These are phyloP conservation scores for Diplocarpon mali DNA, from an alignment of 2,329 filamentous ascomycete species.

Conservation along the genomic window DNA sequence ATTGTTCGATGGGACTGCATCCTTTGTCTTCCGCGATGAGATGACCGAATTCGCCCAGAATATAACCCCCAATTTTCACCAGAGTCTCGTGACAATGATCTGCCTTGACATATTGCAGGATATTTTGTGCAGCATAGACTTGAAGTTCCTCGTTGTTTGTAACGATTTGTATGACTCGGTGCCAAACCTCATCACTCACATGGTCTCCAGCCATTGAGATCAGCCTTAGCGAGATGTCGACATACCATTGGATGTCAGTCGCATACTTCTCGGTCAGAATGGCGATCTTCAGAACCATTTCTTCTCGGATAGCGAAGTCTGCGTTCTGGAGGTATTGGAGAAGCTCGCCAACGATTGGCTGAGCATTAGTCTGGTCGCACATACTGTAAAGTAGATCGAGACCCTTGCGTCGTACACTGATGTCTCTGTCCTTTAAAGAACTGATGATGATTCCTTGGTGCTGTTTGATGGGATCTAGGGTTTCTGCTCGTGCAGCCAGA, in stretches of 20 bases:
- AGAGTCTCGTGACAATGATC: slow-evolving; percentile 94
- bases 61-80: slow-evolving; percentile 94
- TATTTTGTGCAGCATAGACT: slow-evolving; percentile 89
- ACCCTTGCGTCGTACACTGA: slow-evolving; percentile 91
- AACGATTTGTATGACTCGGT: slow-evolving; percentile 95
- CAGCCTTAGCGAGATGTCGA: slow-evolving; percentile 88
- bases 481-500: slow-evolving; percentile 85
- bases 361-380: slow-evolving; percentile 93
- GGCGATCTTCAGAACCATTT: slow-evolving; percentile 98
- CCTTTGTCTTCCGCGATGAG: slow-evolving; percentile 84
- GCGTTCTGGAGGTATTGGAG: slow-evolving; percentile 91
- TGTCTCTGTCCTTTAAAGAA: slow-evolving; percentile 88
- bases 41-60: slow-evolving; percentile 94
- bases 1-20: slow-evolving; percentile 95
- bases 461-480: slow-evolving; percentile 92
- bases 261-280: slow-evolving; percentile 98
- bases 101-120: slow-evolving; percentile 81
- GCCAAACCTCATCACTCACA: slow-evolving; percentile 98
- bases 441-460: slow-evolving; percentile 94
- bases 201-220: slow-evolving; percentile 97
- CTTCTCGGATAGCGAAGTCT: slow-evolving; percentile 94
- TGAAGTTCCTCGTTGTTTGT: slow-evolving; percentile 99
- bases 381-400: slow-evolving; percentile 97
- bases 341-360: slow-evolving; percentile 85
- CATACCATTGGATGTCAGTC: slow-evolving; percentile 98